Base-by-base conservation (phyloP, 2,329 filamentous ascomycete genomes). In the Dichotomopilus funicola region DNA sequence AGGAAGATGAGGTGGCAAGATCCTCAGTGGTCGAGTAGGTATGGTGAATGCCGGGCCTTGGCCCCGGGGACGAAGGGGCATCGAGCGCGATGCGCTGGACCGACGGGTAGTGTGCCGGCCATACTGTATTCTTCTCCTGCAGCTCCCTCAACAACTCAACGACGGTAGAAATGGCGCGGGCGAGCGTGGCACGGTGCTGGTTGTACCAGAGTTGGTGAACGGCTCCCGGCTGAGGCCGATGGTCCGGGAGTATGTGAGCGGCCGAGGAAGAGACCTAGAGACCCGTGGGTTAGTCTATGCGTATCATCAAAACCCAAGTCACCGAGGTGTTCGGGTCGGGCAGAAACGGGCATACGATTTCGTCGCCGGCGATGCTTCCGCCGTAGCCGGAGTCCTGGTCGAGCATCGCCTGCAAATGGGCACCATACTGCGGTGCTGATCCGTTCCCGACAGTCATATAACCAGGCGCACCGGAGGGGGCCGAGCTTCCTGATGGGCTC, bases 181-280 rank as follows among this genome's bases (percentile, higher is more conserved):
- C 89, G n/a, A 99, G 82, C 36, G 88, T 84, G 5, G 86, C 88
- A 57, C 91, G 85, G 70, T 97, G 96, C 66, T 90, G 84, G 71
- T 97, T 97, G 74, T 96, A 96, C 78, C 89, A 89, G 62, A 97
- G 80, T 73, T 97, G 94, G 67, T 95, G 87, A 49, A 96, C 84
- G 71, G 95, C 89, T 67, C 87, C 88, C 40, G 89, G 86, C 62
- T 92, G 83, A 45, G 80, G 75, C 62, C 82, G 80, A 65, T 81
- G 80, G 66, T 89, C 86, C 61, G 83, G 75, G 51, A 88, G 84
- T 67, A 60, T 57, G 63, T 65, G 57, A 70, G 64, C 19, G 19
- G 19, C 50, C 52, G 53, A 55, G 37, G 36, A 57, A 9, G 50
- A 52, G 7, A 72, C 71, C 61, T 73, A 70, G 35, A 72, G 68